Percentiles rank a stretch among this genome's conserved stretches.
Evolutionary conservation across 805 yeast genomes (phyloP).

Genomic region (Hanseniaspora mollemarum): DNA sequence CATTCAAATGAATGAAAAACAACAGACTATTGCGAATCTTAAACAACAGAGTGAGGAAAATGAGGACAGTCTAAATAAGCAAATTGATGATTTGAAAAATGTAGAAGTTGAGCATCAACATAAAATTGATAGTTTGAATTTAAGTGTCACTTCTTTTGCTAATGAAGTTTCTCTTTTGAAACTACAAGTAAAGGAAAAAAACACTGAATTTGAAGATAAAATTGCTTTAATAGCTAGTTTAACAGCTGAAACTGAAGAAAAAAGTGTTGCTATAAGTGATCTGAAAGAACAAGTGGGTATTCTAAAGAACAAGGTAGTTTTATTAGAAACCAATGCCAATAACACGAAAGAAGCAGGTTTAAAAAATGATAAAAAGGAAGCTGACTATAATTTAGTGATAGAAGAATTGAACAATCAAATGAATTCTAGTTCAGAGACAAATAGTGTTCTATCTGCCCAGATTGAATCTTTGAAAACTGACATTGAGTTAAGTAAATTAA

Average conservation of each 20-base stretch:
- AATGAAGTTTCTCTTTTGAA: not conserved
- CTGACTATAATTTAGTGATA: not conserved
- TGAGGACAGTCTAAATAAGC: not conserved
- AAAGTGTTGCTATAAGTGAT: conserved; percentile 17
- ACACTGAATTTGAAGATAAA: not conserved
- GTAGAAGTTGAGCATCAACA: not conserved
- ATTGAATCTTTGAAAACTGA: conserved; percentile 1
- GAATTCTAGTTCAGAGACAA: not conserved
- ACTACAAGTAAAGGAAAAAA: not conserved
- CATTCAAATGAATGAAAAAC: not conserved
- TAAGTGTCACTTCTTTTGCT: not conserved
- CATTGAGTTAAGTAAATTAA: conserved; percentile 12
- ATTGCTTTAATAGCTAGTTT: not conserved
- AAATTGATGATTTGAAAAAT: not conserved
- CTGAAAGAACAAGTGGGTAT: not conserved
- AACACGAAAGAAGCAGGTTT: not conserved
- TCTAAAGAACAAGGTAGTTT: not conserved
- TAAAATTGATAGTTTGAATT: too few relatives aligned
- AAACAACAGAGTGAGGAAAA: not conserved
- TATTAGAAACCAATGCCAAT: not conserved
- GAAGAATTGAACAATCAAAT: not conserved
- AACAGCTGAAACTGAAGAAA: conserved; percentile 1
- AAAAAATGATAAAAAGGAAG: not conserved
- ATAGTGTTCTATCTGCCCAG: not conserved
- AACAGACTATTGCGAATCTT: conserved; percentile 11